Percentiles rank a stretch among this genome's conserved stretches.
phyloP scores from a whole-genome alignment of 2,329 filamentous ascomycete species.

The Domatiomyces catenatus region DNA sequence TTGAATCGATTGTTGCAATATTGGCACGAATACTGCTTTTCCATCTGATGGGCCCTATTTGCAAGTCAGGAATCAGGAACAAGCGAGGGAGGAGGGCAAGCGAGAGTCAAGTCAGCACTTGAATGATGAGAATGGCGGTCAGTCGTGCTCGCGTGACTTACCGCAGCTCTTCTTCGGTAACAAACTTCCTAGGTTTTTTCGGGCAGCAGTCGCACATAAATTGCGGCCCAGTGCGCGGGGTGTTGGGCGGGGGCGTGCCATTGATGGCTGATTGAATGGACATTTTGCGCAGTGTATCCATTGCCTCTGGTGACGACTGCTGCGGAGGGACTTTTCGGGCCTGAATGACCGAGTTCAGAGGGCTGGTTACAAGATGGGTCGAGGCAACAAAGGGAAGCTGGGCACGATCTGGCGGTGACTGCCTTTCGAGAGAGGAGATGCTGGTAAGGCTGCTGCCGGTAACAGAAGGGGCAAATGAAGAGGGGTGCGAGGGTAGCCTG shows the following conservation, averaged over 20 bases:
- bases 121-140: neutral
- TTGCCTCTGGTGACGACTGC: constrained; percentile 23
- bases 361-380: constrained; percentile 25
- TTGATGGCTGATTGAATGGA: constrained; percentile 26
- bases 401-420: constrained; percentile 41
- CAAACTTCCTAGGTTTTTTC: constrained; percentile 93
- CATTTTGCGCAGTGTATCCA: constrained; percentile 30
- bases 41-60: constrained; percentile 65
- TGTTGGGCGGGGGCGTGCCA: constrained; percentile 15
- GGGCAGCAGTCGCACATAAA: constrained; percentile 88
- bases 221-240: constrained; percentile 38
- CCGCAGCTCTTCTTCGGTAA: constrained; percentile 68
- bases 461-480: constrained; percentile 43
- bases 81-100: neutral
- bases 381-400: constrained; percentile 40
- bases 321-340: constrained; percentile 16
- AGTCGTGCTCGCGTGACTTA: constrained; percentile 33
- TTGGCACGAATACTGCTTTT: constrained; percentile 89
- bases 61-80: neutral
- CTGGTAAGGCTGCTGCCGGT: constrained; percentile 50
- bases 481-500: constrained; percentile 47
- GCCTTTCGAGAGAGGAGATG: constrained; percentile 44
- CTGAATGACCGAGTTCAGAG: constrained; percentile 23
- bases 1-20: constrained; percentile 95
- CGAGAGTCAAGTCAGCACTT: neutral